phyloP scores from a whole-genome alignment of 495 filamentous ascomycete species.

The Hyaloscypha hepaticicola region DNA sequence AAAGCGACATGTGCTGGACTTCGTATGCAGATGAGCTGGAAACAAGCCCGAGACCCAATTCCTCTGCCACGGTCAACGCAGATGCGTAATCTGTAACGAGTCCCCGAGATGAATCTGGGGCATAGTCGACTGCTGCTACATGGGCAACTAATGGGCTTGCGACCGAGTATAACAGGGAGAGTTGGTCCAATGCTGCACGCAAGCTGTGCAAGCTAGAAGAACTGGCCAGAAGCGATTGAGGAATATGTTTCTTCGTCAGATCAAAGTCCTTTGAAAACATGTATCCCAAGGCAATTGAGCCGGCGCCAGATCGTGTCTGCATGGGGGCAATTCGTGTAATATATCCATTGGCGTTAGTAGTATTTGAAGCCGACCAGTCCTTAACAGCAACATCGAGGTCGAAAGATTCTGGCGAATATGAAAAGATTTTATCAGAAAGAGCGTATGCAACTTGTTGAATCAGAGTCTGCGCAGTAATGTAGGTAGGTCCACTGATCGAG shows the following conservation, averaged over 20 bases:
- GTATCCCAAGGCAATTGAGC: slow-evolving; percentile 90
- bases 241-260: slow-evolving; percentile 82
- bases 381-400: slow-evolving; percentile 80
- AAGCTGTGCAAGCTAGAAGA: slow-evolving; percentile 78
- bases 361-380: slow-evolving; percentile 64
- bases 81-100: slow-evolving; percentile 87
- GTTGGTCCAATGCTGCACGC: slow-evolving; percentile 81
- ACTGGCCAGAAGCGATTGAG: slow-evolving; percentile 84
- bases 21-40: slow-evolving; percentile 85
- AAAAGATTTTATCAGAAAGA: slow-evolving; percentile 93
- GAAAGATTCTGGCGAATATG: slow-evolving; percentile 91
- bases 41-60: slow-evolving; percentile 83
- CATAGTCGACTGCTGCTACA: slow-evolving; percentile 90
- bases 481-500: slow-evolving; percentile 82
- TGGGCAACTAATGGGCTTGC: slow-evolving; percentile 92
- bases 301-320: slow-evolving; percentile 87
- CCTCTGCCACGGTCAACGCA: slow-evolving; percentile 80
- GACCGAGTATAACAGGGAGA: slow-evolving; percentile 82
- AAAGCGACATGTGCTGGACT: slow-evolving; percentile 90
- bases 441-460: slow-evolving; percentile 95
- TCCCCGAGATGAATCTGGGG: slow-evolving; percentile 55
- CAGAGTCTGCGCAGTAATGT: slow-evolving; percentile 85
- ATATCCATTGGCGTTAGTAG: slow-evolving; percentile 79
- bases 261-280: slow-evolving; percentile 96
- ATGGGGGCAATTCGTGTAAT: slow-evolving; percentile 73